A percentile compares a stretch with the other conserved stretches of the same genome.
phyloP scores from a whole-genome alignment of 441 rosid genomes.

The Corymbia citriodora region DNA sequence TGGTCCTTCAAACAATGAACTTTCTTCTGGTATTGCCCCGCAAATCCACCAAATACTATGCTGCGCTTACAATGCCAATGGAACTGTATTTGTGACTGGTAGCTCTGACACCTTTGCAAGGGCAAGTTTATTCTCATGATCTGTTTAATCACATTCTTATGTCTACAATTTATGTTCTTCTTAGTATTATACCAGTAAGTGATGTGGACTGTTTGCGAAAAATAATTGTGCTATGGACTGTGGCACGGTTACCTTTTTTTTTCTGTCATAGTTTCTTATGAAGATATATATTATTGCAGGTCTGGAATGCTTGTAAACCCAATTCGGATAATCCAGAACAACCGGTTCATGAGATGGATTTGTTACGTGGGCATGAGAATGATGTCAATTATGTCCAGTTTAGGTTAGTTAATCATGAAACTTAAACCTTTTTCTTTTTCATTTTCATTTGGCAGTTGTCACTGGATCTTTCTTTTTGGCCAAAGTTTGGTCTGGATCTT shows the following conservation, averaged over 20 bases:
- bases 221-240: neutral
- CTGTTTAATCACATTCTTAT: neutral
- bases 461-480: neutral
- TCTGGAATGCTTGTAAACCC: slow-evolving; percentile 84
- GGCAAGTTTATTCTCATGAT: slow-evolving; percentile 40
- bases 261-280: slow-evolving; percentile 12
- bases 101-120: slow-evolving; percentile 97
- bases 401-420: slow-evolving; percentile 47
- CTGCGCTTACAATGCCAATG: slow-evolving; percentile 95
- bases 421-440: slow-evolving; percentile 6
- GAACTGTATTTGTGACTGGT: slow-evolving; percentile 97
- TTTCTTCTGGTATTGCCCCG: slow-evolving; percentile 54
- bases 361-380: slow-evolving; percentile 93
- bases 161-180: neutral
- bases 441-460: neutral
- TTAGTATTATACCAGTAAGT: neutral
- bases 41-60: slow-evolving; percentile 86
- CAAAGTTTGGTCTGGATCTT: neutral
- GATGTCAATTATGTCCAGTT: slow-evolving; percentile 99
- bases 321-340: slow-evolving; percentile 60
- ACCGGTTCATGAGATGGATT: slow-evolving; percentile 93
- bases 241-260: slow-evolving; percentile 7
- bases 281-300: slow-evolving; percentile 42
- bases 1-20: slow-evolving; percentile 38
- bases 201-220: neutral